Evolutionary conservation across 1,284 basidiomycete species (phyloP), one percentile per base, ranked within the genome.

Genomic region (Ceratobasidium sp.): DNA sequence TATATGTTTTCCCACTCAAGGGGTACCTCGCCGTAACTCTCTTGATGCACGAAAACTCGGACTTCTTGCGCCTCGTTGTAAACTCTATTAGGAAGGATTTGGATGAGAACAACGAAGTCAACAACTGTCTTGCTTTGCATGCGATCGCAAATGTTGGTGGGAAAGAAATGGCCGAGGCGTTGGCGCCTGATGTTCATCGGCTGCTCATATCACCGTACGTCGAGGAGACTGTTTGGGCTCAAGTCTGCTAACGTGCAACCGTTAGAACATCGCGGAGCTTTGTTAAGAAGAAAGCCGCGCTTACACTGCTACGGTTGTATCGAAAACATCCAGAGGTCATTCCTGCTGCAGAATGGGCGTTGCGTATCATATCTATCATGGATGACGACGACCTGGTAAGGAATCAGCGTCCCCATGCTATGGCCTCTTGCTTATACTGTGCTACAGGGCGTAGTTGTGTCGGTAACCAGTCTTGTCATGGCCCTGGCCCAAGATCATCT

Each of bases 61-160:
- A 99, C 78, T 91, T 99, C 76, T 87, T 97, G 44, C 89, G 96
- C 33, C 85, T 98, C 18, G 96, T 98, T 16, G 95, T 99, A 80
- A 98, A 99, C 80, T 98, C 96, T 46, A 97, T 99, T 77, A 89
- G 95, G 63, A 99, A 99, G 80, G 97, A 99, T 80, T 81, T 99
- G 63, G 96, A 98, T 76, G 93, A 94, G 77, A 93, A 93, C 78
- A 94, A 92, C 78, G 97, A 99, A 81, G 86, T 97, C 76, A 92
- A 92, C 82, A 99, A 98, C 78, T 98, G 97, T 79, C 85, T 99
- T 63, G 97, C 97, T 0, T 82, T 99, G 66, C 97, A 99, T 78
- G 97, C 96, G 1, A 98, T 99, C 76, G 97, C 97, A 16, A 99
- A 98, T 78, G 93, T 99, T 33, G 97, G 96, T 63, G 94, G 96